A percentile compares a stretch with the other conserved stretches of the same genome.
phyloP scores from a whole-genome alignment of 2,329 filamentous ascomycete genomes.

The Keithomyces neogunnii region DNA sequence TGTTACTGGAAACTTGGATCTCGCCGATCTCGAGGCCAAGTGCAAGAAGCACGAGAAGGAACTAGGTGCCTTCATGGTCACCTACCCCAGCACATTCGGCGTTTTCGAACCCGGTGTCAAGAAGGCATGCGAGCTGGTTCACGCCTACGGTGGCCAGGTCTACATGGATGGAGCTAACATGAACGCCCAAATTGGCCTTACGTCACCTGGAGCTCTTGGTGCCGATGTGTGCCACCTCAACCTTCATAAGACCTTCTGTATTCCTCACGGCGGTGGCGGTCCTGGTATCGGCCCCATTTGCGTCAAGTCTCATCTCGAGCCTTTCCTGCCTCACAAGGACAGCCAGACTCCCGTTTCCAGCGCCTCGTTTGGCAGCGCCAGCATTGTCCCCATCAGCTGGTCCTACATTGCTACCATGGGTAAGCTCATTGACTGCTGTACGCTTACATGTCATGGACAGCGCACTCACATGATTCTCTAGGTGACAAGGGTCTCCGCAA shows the following conservation, averaged over 20 bases:
- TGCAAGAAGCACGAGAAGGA: constrained; percentile 81
- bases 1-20: constrained; percentile 80
- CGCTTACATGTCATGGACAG: not conserved
- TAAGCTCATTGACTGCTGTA: constrained; percentile 17
- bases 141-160: constrained; percentile 81
- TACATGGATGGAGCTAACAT: constrained; percentile 99
- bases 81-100: constrained; percentile 90
- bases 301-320: constrained; percentile 71
- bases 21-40: constrained; percentile 78
- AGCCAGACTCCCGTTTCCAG: constrained; percentile 60
- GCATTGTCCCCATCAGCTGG: constrained; percentile 91
- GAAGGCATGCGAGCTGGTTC: constrained; percentile 76
- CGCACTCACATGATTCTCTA: constrained; percentile 3
- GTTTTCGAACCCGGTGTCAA: constrained; percentile 89
- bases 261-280: constrained; percentile 89
- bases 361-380: constrained; percentile 79
- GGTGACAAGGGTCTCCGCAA: constrained; percentile 63
- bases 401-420: constrained; percentile 95
- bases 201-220: constrained; percentile 89
- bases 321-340: constrained; percentile 47
- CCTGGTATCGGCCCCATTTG: constrained; percentile 92
- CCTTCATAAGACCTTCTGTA: constrained; percentile 98
- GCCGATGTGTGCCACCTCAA: constrained; percentile 97
- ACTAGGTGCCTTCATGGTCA: constrained; percentile 91
- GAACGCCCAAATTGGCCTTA: constrained; percentile 95